Base-by-base conservation (phyloP, 306 rosid species). In the Morella rubra region DNA sequence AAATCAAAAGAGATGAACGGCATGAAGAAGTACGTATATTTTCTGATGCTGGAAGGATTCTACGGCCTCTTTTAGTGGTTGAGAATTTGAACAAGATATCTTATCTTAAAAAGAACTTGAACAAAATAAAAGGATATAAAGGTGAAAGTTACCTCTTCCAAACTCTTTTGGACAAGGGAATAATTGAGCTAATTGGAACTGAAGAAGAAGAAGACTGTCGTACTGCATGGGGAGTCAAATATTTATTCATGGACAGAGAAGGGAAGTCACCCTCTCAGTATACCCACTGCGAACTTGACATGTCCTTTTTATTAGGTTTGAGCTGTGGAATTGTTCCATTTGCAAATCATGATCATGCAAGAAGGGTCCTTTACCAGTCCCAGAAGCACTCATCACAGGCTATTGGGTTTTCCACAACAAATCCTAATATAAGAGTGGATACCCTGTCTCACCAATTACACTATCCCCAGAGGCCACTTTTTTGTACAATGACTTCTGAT, bases 371-470 rank as follows among this genome's bases (percentile, higher is more conserved):
- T 2, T 96, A 87, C 77, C 99, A 96, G 69, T 85, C 98, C 5
- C 99, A 96, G 83, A 96, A 96, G 85, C 99, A 96, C 86, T 96
- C 96, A 42, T 90, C 91, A 54, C 99, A 96, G 72, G 99, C 99
- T 1, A 96, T 96, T 82, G 99, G 99, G 18, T 92, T 77, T 75
- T 81, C 97, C 5, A 88, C 97, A 0, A 81, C 86, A 19, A 92
- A 96, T 79, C 96, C 97, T 0, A 73, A 90, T 75, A 86, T 89
- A 27, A 85, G 99, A 77, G 97, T 96, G 49, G 99, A 96, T 85
- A 91, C 99, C 13, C 74, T 96, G 79, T 82, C 99, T 46, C 98
- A 93, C 75, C 93, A 90, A 47, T 77, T 96, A 46, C 87, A 88
- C 75, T 96, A 96, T 77, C 98, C 99, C 4, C 99, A 96, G 59